Evolutionary conservation across 2,329 filamentous ascomycete genomes (phyloP).

Genomic region (Sarocladiaceae sp.): DNA sequence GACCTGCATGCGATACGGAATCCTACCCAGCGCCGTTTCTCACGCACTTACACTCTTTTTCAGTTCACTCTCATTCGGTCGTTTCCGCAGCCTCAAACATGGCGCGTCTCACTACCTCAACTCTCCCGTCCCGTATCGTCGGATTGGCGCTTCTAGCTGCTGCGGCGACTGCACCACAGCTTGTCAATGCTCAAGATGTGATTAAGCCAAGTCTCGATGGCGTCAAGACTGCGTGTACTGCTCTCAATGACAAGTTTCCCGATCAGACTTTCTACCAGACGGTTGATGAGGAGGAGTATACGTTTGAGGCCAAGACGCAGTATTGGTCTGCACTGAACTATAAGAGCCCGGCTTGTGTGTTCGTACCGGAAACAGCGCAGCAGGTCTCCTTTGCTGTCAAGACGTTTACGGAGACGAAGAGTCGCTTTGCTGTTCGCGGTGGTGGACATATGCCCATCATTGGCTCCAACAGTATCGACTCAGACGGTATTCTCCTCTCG

Average conservation of each 20-base stretch:
- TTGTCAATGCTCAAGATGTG: not conserved
- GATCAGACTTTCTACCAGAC: not conserved
- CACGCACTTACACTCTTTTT: no score
- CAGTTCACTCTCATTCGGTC: no score
- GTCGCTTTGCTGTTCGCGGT: slow-evolving; percentile 21
- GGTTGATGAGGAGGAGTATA: not conserved
- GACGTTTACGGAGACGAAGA: slow-evolving; percentile 16
- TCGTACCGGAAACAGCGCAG: slow-evolving; percentile 18
- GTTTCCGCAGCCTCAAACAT: slow-evolving; percentile 1
- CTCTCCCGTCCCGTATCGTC: slow-evolving; percentile 17
- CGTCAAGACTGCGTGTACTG: not conserved
- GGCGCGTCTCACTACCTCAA: slow-evolving; percentile 46
- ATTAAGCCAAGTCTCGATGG: not conserved
- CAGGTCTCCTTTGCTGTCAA: slow-evolving; percentile 19
- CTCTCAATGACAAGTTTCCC: not conserved
- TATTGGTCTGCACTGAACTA: slow-evolving; percentile 8
- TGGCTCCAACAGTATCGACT: slow-evolving; percentile 21
- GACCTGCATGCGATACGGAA: no score
- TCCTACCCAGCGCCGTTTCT: no score
- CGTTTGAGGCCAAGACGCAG: not conserved
- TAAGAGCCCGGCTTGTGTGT: slow-evolving; percentile 19
- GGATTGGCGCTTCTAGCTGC: not conserved
- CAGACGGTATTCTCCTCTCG: slow-evolving; percentile 20
- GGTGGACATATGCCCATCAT: slow-evolving; percentile 25
- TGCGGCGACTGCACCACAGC: slow-evolving; percentile 7